Percentiles rank a stretch among this genome's conserved stretches.
phyloP scores from a whole-genome alignment of 2,329 filamentous ascomycete genomes.

The Fusarium sp. region DNA sequence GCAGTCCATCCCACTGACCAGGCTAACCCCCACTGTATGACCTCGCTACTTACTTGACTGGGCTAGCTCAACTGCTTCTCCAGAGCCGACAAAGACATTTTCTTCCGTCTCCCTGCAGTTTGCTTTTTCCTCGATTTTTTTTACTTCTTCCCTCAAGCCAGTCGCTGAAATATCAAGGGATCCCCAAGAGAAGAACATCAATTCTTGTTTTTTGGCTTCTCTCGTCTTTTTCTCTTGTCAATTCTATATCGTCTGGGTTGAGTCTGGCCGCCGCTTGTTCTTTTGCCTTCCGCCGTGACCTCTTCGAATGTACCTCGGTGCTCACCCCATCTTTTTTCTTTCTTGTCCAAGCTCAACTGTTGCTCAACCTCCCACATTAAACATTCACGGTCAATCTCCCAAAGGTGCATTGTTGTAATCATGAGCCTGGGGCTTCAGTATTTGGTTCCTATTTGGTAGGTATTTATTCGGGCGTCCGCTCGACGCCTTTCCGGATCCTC shows the following conservation, averaged over 20 bases:
- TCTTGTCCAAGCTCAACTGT: neutral
- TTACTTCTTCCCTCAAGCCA: slow-evolving; percentile 2
- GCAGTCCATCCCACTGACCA: slow-evolving; percentile 1
- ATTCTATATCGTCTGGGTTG: slow-evolving; percentile 12
- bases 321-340: slow-evolving; percentile 13
- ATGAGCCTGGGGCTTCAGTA: slow-evolving; percentile 37
- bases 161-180: slow-evolving; percentile 15
- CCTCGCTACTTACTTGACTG: slow-evolving; percentile 23
- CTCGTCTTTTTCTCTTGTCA: slow-evolving; percentile 6
- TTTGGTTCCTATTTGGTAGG: slow-evolving; percentile 53
- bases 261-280: slow-evolving; percentile 15
- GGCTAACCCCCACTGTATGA: slow-evolving; percentile 9
- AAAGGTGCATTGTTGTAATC: slow-evolving; percentile 24
- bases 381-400: neutral
- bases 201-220: neutral
- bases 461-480: slow-evolving; percentile 68
- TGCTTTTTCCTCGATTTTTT: slow-evolving; percentile 2
- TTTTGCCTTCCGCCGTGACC: slow-evolving; percentile 19
- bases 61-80: slow-evolving; percentile 28
- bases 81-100: slow-evolving; percentile 31
- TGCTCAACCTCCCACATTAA: slow-evolving; percentile 3
- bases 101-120: slow-evolving; percentile 16
- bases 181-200: slow-evolving; percentile 7
- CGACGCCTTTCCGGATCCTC: slow-evolving; percentile 74
- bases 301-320: slow-evolving; percentile 19